These are phyloP conservation scores for Gossypium arboreum DNA, from an alignment of 345 rosid species.

Conservation along the genomic window DNA sequence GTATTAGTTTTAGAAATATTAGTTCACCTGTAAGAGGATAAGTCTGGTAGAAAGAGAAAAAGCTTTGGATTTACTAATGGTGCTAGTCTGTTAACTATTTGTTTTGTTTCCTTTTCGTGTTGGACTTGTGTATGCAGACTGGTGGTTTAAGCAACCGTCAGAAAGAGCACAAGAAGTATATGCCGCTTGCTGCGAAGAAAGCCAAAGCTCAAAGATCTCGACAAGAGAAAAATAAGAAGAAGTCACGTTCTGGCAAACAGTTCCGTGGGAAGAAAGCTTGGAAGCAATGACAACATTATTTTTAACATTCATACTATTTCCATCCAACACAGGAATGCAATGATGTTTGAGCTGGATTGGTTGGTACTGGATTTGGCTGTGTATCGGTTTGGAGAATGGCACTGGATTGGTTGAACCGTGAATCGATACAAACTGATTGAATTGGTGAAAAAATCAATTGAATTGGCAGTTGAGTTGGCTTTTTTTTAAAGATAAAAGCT, in stretches of 20 bases:
- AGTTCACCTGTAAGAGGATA: neutral
- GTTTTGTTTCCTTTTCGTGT: neutral
- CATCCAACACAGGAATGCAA: neutral
- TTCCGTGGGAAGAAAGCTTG: slow-evolving; percentile 88
- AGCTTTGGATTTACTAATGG: neutral
- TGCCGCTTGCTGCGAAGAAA: slow-evolving; percentile 83
- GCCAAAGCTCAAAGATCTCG: slow-evolving; percentile 51
- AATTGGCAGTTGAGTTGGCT: too few relatives aligned
- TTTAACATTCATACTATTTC: neutral
- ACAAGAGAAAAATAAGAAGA: slow-evolving; percentile 47
- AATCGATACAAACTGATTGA: too few relatives aligned
- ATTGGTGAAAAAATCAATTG: too few relatives aligned
- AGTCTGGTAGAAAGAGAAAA: neutral
- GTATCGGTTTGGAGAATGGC: too few relatives aligned
- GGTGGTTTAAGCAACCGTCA: slow-evolving; percentile 82
- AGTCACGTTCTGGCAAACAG: slow-evolving; percentile 49
- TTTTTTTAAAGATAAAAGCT: too few relatives aligned
- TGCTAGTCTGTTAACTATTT: neutral
- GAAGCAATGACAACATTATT: slow-evolving; percentile 39
- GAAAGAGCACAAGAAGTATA: slow-evolving; percentile 78
- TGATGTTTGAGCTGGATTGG: too few relatives aligned
- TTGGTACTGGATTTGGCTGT: too few relatives aligned
- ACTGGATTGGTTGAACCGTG: too few relatives aligned
- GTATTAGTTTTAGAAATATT: neutral
- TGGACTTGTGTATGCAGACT: slow-evolving; percentile 33